These are phyloP conservation scores for Elsinoe necatrix DNA, from an alignment of 2,329 filamentous ascomycete genomes.

Conservation along the genomic window DNA sequence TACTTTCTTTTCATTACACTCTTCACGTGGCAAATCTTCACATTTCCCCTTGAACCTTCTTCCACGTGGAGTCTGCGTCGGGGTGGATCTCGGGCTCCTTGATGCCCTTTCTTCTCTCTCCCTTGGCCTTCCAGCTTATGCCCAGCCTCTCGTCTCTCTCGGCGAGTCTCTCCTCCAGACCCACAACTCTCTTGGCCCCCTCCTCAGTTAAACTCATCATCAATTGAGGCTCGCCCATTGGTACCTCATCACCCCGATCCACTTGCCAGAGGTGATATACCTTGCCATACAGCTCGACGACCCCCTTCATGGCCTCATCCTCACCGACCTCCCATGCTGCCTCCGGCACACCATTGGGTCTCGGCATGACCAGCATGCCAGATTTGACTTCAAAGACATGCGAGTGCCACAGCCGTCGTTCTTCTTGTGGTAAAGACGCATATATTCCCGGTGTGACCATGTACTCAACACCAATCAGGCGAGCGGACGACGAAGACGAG, in stretches of 20 bases:
- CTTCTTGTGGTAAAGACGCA: slow-evolving; percentile 53
- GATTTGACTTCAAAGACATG: slow-evolving; percentile 66
- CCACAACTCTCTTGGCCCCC: slow-evolving; percentile 37
- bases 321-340: slow-evolving; percentile 67
- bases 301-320: slow-evolving; percentile 69
- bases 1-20: too few species aligned
- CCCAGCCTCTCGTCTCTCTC: slow-evolving; percentile 49
- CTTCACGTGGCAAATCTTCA: too few species aligned
- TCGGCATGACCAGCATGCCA: slow-evolving; percentile 72
- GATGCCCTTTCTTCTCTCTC: slow-evolving; percentile 46
- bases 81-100: slow-evolving; percentile 39
- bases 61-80: slow-evolving; percentile 13
- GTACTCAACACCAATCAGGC: slow-evolving; percentile 79
- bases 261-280: slow-evolving; percentile 82
- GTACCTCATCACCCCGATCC: slow-evolving; percentile 60
- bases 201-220: slow-evolving; percentile 53
- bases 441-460: slow-evolving; percentile 69
- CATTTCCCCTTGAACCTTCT: not conserved
- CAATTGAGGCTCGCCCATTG: slow-evolving; percentile 52
- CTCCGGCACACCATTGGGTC: slow-evolving; percentile 46
- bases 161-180: slow-evolving; percentile 38
- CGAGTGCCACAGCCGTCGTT: slow-evolving; percentile 74
- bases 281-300: slow-evolving; percentile 71
- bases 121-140: slow-evolving; percentile 45
- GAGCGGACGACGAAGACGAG: slow-evolving; percentile 54